Evolutionary conservation across 345 rosid genomes (phyloP).

Genomic region (Iberis pinnata): DNA sequence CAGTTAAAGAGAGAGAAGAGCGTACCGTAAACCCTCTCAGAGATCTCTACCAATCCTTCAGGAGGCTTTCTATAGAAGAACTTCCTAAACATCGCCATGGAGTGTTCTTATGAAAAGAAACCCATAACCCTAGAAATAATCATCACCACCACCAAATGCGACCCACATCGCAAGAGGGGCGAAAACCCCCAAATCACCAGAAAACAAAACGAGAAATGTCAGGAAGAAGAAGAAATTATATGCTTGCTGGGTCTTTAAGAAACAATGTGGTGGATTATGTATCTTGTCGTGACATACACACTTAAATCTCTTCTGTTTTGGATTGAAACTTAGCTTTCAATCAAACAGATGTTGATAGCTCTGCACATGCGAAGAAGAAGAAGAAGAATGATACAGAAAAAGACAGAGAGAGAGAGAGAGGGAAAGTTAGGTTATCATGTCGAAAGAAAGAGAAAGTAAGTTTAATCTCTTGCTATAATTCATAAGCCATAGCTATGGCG

Average conservation of each 20-base stretch:
- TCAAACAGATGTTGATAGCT: slow-evolving; percentile 43
- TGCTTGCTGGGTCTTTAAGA: slow-evolving; percentile 57
- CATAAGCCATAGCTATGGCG: slow-evolving; percentile 26
- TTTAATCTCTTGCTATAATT: too few species aligned
- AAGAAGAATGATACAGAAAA: slow-evolving; percentile 4
- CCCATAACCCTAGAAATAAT: slow-evolving; percentile 20
- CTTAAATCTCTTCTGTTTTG: slow-evolving; percentile 29
- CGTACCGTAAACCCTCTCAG: slow-evolving; percentile 77
- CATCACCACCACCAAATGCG: slow-evolving; percentile 28
- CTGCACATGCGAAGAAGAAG: slow-evolving; percentile 27
- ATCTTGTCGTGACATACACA: slow-evolving; percentile 49
- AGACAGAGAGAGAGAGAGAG: slow-evolving; percentile 6
- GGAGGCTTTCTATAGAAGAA: slow-evolving; percentile 66
- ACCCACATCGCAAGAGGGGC: slow-evolving; percentile 21
- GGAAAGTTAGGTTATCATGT: slow-evolving; percentile 11
- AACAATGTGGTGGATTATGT: slow-evolving; percentile 38
- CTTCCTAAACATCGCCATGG: slow-evolving; percentile 70
- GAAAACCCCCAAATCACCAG: slow-evolving; percentile 23
- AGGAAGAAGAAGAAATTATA: slow-evolving; percentile 27
- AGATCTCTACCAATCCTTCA: slow-evolving; percentile 72
- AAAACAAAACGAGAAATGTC: slow-evolving; percentile 25
- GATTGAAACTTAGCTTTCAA: slow-evolving; percentile 62
- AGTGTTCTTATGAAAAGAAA: slow-evolving; percentile 21
- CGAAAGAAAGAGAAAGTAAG: slow-evolving; percentile 14
- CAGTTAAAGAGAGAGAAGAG: slow-evolving; percentile 1